These are phyloP conservation scores for Fusarium goolgardi DNA, from an alignment of 2,329 filamentous ascomycete species.

Conservation along the genomic window DNA sequence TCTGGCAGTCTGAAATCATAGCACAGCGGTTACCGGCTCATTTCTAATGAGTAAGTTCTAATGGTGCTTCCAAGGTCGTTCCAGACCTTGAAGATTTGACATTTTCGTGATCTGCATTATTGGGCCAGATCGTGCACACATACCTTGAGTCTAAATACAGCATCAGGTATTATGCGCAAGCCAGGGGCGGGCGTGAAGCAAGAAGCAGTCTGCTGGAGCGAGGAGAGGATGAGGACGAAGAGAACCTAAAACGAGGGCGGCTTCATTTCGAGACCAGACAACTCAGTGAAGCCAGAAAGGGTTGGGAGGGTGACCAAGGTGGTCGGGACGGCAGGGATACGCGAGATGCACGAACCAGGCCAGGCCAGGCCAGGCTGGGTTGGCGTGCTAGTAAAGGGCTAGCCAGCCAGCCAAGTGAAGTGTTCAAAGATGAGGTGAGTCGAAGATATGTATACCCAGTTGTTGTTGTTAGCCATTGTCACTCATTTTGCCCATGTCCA, in stretches of 20 bases:
- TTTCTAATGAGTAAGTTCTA: background rate
- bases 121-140: background rate
- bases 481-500: conserved; percentile 1
- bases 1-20: conserved; percentile 6
- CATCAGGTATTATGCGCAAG: background rate
- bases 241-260: conserved; percentile 28
- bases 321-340: conserved; percentile 44
- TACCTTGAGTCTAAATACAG: background rate
- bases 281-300: conserved; percentile 36
- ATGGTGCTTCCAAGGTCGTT: conserved; percentile 14
- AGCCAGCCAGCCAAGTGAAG: conserved; percentile 29
- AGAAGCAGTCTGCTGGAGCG: background rate
- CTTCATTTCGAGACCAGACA: conserved; percentile 32
- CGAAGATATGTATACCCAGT: background rate
- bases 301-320: conserved; percentile 45
- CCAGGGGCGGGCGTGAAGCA: conserved; percentile 2
- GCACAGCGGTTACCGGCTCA: background rate
- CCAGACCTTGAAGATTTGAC: background rate
- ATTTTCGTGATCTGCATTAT: conserved; percentile 11
- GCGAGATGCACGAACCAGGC: conserved; percentile 46
- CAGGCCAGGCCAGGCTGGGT: conserved; percentile 22
- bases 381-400: conserved; percentile 31
- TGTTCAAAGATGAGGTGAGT: conserved; percentile 37
- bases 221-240: conserved; percentile 7
- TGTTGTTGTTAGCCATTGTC: conserved; percentile 22